These are phyloP conservation scores for Ascosphaera pollenicola DNA, from an alignment of 2,329 filamentous ascomycete genomes.

Conservation along the genomic window DNA sequence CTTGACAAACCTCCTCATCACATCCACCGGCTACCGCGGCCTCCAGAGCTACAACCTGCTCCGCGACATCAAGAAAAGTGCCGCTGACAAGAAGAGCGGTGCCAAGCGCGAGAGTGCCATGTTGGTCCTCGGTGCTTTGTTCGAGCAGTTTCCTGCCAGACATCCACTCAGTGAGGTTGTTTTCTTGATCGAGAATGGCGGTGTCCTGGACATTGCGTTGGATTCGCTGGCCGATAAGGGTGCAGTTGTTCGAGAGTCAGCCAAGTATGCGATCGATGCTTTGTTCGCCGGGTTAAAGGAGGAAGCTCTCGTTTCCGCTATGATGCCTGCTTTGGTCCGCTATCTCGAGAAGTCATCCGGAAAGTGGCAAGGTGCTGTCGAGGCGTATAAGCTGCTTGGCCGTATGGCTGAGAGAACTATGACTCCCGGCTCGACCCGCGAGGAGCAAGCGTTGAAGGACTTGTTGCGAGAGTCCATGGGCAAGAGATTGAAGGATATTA, in stretches of 20 bases:
- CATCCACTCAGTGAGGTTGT: slow-evolving; percentile 61
- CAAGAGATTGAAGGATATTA: slow-evolving; percentile 47
- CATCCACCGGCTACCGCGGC: slow-evolving; percentile 42
- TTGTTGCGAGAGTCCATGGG: slow-evolving; percentile 80
- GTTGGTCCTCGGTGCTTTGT: slow-evolving; percentile 81
- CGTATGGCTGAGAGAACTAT: slow-evolving; percentile 91
- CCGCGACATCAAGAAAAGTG: slow-evolving; percentile 49
- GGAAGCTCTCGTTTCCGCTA: slow-evolving; percentile 62
- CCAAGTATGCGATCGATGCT: slow-evolving; percentile 82
- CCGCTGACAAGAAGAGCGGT: slow-evolving; percentile 81
- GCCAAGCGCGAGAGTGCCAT: slow-evolving; percentile 73
- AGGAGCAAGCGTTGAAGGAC: slow-evolving; percentile 74
- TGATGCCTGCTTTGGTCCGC: slow-evolving; percentile 51
- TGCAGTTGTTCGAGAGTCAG: slow-evolving; percentile 66
- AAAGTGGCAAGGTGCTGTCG: slow-evolving; percentile 95
- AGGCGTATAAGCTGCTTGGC: slow-evolving; percentile 63
- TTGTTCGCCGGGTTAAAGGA: slow-evolving; percentile 58
- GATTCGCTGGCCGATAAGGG: slow-evolving; percentile 84
- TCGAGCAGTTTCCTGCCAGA: slow-evolving; percentile 65
- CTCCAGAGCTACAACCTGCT: slow-evolving; percentile 39
- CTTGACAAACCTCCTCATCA: slow-evolving; percentile 39
- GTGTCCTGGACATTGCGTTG: slow-evolving; percentile 48
- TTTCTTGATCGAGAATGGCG: slow-evolving; percentile 62
- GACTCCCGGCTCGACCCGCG: slow-evolving; percentile 60
- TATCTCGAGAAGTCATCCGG: slow-evolving; percentile 70